Evolutionary conservation across 148 eudicot genomes (phyloP).

Genomic region (Dianthus caryophyllus): DNA sequence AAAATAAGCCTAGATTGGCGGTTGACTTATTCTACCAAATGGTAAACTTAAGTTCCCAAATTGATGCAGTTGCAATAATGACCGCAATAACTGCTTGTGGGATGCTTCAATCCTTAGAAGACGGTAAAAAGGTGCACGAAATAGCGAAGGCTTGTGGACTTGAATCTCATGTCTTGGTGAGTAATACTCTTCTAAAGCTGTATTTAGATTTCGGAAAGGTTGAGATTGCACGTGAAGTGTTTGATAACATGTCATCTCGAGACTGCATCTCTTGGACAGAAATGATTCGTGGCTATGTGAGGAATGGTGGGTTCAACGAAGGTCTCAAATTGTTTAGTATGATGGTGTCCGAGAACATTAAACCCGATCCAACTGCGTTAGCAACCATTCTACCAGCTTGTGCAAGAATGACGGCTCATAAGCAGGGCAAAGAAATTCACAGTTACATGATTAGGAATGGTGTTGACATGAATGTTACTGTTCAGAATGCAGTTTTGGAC

Average conservation of each 20-base stretch:
- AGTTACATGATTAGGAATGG: constrained; percentile 49
- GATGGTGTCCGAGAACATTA: constrained; percentile 44
- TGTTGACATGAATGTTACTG: constrained; percentile 39
- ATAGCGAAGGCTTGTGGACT: constrained; percentile 48
- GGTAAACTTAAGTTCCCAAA: constrained; percentile 30
- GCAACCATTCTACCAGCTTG: constrained; percentile 64
- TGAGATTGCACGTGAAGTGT: constrained; percentile 42
- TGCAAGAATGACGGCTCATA: constrained; percentile 67
- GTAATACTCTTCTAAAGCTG: constrained; percentile 64
- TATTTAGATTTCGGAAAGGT: constrained; percentile 59
- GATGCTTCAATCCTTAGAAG: constrained; percentile 35
- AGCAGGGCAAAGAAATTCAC: constrained; percentile 67
- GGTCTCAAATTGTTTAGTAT: constrained; percentile 54
- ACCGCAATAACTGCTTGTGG: constrained; percentile 56
- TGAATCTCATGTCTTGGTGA: constrained; percentile 47
- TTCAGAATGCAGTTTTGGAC: constrained; percentile 61
- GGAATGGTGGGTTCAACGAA: constrained; percentile 63
- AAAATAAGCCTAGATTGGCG: constrained; percentile 42
- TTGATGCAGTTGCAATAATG: constrained; percentile 47
- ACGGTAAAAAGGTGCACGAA: constrained; percentile 46
- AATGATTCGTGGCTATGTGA: constrained; percentile 63
- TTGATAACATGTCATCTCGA: constrained; percentile 47
- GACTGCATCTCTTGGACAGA: constrained; percentile 73
- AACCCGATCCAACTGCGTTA: constrained; percentile 47
- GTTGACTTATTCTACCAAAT: constrained; percentile 47